These are phyloP conservation scores for Capsicum baccatum DNA, from an alignment of 257 asterid genomes.

Conservation along the genomic window DNA sequence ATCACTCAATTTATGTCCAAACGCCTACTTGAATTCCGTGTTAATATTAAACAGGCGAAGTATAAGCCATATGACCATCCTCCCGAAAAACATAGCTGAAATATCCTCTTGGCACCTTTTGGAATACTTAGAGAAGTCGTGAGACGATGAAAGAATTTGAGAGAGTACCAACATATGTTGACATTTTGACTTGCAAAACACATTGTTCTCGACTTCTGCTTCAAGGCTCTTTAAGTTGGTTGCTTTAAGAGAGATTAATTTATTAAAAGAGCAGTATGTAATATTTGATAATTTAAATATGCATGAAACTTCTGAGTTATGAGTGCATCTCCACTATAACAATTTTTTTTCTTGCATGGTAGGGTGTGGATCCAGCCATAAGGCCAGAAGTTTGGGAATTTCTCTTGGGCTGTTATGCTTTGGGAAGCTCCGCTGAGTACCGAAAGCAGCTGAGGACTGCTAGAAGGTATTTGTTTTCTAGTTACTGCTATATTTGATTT, in stretches of 20 bases:
- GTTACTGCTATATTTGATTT: constrained; percentile 33
- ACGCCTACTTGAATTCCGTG: not conserved
- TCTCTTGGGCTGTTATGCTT: constrained; percentile 90
- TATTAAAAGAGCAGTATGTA: constrained; percentile 12
- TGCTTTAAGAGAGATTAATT: not conserved
- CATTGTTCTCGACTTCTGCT: constrained; percentile 4
- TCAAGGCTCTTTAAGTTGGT: constrained; percentile 14
- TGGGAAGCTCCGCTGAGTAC: constrained; percentile 85
- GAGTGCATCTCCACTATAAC: constrained; percentile 16
- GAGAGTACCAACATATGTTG: not conserved
- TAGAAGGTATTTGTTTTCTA: constrained; percentile 67
- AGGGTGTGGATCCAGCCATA: constrained; percentile 98
- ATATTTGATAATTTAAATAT: not conserved
- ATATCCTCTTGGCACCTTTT: constrained; percentile 11
- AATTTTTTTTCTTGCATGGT: constrained; percentile 37
- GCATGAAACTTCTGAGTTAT: constrained; percentile 24
- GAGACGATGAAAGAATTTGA: constrained; percentile 17
- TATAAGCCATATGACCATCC: constrained; percentile 21
- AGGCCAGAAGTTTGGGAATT: constrained; percentile 99
- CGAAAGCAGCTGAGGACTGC: constrained; percentile 82
- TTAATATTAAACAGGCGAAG: not conserved
- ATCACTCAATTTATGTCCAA: not conserved
- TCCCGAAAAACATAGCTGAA: constrained; percentile 16
- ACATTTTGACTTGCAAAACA: constrained; percentile 9
- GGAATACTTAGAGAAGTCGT: constrained; percentile 22